Conservation (phyloP, 2,329 filamentous ascomycete species). For the Stagonosporopsis vannaccii region DNA sequence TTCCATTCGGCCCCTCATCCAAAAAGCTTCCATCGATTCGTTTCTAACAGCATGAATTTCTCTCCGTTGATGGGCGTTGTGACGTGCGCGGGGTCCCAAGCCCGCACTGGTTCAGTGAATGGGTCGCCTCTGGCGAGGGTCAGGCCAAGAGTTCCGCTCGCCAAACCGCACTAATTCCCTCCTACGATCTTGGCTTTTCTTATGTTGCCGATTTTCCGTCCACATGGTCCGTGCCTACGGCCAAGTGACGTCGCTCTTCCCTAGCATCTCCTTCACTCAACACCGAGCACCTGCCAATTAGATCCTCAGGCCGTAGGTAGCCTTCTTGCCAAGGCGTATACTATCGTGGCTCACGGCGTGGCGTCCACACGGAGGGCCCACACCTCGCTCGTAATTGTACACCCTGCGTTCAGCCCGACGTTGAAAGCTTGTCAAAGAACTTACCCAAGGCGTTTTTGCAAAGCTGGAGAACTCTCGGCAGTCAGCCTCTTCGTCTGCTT, state of each 20-base stretch:
- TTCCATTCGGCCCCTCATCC: background rate
- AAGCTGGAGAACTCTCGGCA: conserved; percentile 23
- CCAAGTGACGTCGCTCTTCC: conserved; percentile 22
- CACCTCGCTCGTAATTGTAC: conserved; percentile 14
- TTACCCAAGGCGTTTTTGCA: conserved; percentile 27
- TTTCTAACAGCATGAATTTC: background rate
- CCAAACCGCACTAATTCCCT: conserved; percentile 21
- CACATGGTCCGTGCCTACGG: conserved; percentile 16
- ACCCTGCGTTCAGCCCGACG: conserved; percentile 27
- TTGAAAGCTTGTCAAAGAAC: conserved; percentile 32
- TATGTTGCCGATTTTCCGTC: conserved; percentile 17
- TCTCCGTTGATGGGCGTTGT: background rate
- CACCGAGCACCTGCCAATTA: conserved; percentile 20
- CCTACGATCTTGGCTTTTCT: conserved; percentile 12
- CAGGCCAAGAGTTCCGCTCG: conserved; percentile 40
- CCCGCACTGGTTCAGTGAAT: conserved; percentile 11
- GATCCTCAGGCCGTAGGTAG: conserved; percentile 3
- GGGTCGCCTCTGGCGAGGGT: conserved; percentile 12
- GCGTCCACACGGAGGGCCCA: conserved; percentile 16
- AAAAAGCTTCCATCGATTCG: background rate
- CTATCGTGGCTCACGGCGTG: conserved; percentile 17
- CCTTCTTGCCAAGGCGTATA: conserved; percentile 25
- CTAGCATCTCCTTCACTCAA: conserved; percentile 18
- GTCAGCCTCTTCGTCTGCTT: conserved; percentile 30
- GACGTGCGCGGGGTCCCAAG: conserved; percentile 25